Conservation (phyloP, 495 filamentous ascomycete genomes). For the Annulohypoxylon stygium region DNA sequence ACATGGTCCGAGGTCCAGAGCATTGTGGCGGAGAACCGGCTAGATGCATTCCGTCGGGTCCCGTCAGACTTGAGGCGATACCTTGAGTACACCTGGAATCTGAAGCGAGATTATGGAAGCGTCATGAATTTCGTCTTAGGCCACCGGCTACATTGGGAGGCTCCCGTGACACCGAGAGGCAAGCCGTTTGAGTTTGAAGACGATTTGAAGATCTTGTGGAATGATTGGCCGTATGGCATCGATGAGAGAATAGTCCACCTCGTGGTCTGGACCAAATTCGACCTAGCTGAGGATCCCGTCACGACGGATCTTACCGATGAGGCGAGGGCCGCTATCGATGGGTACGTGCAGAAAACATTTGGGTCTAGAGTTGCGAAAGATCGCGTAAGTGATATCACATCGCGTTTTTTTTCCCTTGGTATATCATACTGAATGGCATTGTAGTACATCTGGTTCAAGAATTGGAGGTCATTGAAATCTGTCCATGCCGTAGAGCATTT, state of each 20-base stretch:
- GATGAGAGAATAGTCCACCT: slow-evolving; percentile 81
- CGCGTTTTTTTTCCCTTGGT: neutral
- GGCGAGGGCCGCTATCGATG: slow-evolving; percentile 73
- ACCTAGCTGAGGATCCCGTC: slow-evolving; percentile 69
- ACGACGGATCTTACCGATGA: slow-evolving; percentile 75
- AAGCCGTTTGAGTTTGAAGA: slow-evolving; percentile 63
- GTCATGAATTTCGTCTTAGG: slow-evolving; percentile 80
- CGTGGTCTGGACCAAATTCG: slow-evolving; percentile 93
- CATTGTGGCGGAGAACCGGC: slow-evolving; percentile 72
- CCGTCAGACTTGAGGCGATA: slow-evolving; percentile 82
- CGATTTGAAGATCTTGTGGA: slow-evolving; percentile 81
- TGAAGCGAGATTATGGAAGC: slow-evolving; percentile 75
- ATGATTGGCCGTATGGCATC: slow-evolving; percentile 93
- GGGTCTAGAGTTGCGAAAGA: slow-evolving; percentile 55
- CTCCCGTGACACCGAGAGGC: slow-evolving; percentile 53
- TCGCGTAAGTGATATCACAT: slow-evolving; percentile 54
- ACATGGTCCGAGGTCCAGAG: slow-evolving; percentile 74
- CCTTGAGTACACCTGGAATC: slow-evolving; percentile 70
- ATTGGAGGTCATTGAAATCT: slow-evolving; percentile 84
- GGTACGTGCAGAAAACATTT: slow-evolving; percentile 75
- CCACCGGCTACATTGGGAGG: slow-evolving; percentile 73
- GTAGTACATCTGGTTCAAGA: slow-evolving; percentile 90
- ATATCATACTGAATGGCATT: slow-evolving; percentile 6
- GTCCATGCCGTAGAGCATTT: slow-evolving; percentile 94
- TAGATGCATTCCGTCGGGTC: slow-evolving; percentile 78